phyloP scores from a whole-genome alignment of 139 green algal species.

The Auxenochlorella pyrenoidosa region DNA sequence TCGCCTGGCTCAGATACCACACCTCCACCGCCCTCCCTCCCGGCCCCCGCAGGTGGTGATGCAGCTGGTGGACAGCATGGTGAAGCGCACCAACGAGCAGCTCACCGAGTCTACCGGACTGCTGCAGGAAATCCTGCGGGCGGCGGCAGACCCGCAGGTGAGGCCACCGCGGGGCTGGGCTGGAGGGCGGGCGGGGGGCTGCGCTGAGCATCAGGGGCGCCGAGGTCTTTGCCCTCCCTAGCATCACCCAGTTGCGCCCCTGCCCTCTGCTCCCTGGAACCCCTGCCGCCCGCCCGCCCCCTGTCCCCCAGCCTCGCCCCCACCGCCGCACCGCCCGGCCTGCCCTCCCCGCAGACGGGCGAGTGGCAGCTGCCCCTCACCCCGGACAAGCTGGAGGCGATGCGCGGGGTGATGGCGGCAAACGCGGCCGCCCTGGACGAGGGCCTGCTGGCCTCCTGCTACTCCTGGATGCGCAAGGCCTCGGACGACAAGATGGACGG shows the following conservation, averaged over 20 bases:
- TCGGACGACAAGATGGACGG: slow-evolving; percentile 78
- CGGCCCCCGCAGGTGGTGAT: slow-evolving; percentile 67
- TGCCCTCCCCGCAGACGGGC: slow-evolving; percentile 44
- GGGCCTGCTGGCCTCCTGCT: slow-evolving; percentile 86
- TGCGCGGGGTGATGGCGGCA: slow-evolving; percentile 49
- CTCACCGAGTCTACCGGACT: slow-evolving; percentile 70
- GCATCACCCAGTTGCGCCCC: too few species aligned
- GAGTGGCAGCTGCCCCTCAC: slow-evolving; percentile 91
- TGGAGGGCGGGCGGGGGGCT: background rate
- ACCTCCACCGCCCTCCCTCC: too few species aligned
- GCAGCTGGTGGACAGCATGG: slow-evolving; percentile 84
- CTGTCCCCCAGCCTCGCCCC: background rate
- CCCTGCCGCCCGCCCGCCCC: background rate
- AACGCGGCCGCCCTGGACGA: slow-evolving; percentile 58
- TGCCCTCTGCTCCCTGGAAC: background rate
- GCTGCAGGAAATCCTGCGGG: slow-evolving; percentile 78
- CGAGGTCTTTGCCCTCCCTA: too few species aligned
- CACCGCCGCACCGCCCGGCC: too few species aligned
- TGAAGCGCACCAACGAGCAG: slow-evolving; percentile 80
- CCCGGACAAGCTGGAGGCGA: slow-evolving; percentile 58
- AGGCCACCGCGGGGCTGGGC: background rate
- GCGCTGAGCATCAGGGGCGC: too few species aligned
- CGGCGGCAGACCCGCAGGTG: slow-evolving; percentile 72
- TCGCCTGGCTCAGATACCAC: too few species aligned
- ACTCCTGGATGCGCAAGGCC: slow-evolving; percentile 93